Conservation (phyloP, 495 filamentous ascomycete genomes). For the Trichoderma erinaceum region DNA sequence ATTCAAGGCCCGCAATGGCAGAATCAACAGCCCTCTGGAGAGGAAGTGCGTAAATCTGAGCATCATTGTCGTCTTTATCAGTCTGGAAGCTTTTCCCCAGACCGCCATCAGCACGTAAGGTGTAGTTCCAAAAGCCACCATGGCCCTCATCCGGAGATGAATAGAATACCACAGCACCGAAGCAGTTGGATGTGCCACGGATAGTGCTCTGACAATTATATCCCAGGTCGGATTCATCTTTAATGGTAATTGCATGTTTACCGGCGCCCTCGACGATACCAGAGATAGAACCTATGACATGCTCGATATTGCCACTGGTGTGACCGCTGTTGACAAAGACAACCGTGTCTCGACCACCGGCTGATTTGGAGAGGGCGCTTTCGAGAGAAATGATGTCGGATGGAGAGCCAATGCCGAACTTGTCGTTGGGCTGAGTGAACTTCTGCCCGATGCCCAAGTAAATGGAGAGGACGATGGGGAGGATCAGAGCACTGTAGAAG, state of each 20-base stretch:
- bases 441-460: conserved; percentile 55
- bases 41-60: conserved; percentile 58
- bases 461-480: conserved; percentile 56
- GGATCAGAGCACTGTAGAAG: conserved; percentile 52
- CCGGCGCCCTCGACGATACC: conserved; percentile 39
- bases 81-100: conserved; percentile 33
- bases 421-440: conserved; percentile 49
- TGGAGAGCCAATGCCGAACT: conserved; percentile 54
- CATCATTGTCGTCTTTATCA: conserved; percentile 46
- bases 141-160: conserved; percentile 56
- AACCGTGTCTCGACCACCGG: conserved; percentile 25
- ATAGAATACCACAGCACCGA: conserved; percentile 59
- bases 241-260: conserved; percentile 37
- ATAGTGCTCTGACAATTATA: conserved; percentile 54
- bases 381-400: conserved; percentile 47
- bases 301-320: conserved; percentile 53
- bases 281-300: conserved; percentile 52
- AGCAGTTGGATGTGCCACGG: conserved; percentile 57
- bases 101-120: conserved; percentile 56
- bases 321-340: conserved; percentile 63
- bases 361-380: conserved; percentile 40
- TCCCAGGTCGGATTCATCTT: conserved; percentile 44
- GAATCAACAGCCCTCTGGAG: conserved; percentile 62
- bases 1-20: conserved; percentile 53
- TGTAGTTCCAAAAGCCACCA: conserved; percentile 62